phyloP scores from a whole-genome alignment of 805 yeast genomes.

The Metahyphopichia silvanorum region DNA sequence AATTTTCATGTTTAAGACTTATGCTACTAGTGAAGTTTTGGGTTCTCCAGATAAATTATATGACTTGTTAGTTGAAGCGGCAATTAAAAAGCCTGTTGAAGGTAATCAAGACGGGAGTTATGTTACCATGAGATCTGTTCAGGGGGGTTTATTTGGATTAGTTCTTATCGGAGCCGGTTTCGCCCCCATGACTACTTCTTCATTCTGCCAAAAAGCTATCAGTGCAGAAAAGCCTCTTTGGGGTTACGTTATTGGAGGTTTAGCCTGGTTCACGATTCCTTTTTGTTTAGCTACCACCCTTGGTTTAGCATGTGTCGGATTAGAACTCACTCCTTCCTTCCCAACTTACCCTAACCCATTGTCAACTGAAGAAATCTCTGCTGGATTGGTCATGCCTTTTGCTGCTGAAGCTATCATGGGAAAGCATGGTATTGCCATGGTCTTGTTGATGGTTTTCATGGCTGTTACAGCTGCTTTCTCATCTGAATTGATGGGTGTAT shows the following conservation, averaged over 20 bases:
- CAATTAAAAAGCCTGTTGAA: constrained; percentile 55
- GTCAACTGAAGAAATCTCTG: constrained; percentile 63
- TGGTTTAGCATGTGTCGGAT: constrained; percentile 77
- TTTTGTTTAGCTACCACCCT: constrained; percentile 76
- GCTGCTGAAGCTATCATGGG: constrained; percentile 85
- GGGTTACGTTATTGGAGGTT: constrained; percentile 83
- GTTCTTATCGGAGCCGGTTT: constrained; percentile 18
- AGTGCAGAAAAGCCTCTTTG: constrained; percentile 46
- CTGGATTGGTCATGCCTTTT: constrained; percentile 77
- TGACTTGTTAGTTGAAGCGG: constrained; percentile 67
- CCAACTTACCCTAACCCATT: constrained; percentile 75
- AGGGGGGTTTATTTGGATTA: constrained; percentile 56
- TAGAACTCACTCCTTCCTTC: constrained; percentile 67
- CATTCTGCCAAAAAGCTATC: background rate
- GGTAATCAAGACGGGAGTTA: constrained; percentile 88
- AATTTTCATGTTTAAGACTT: constrained; percentile 77
- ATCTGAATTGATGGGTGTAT: constrained; percentile 84
- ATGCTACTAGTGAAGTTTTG: constrained; percentile 60
- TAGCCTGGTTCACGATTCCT: constrained; percentile 91
- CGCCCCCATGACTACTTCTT: constrained; percentile 31
- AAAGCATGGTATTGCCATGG: constrained; percentile 82
- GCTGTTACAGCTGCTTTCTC: constrained; percentile 92
- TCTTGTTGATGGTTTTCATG: constrained; percentile 78
- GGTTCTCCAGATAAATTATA: constrained; percentile 85
- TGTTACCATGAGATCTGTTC: constrained; percentile 78